Percentiles rank a stretch among this genome's conserved stretches.
Conservation (phyloP, 1,284 basidiomycete species). For the Bondarzewia mesenterica region DNA sequence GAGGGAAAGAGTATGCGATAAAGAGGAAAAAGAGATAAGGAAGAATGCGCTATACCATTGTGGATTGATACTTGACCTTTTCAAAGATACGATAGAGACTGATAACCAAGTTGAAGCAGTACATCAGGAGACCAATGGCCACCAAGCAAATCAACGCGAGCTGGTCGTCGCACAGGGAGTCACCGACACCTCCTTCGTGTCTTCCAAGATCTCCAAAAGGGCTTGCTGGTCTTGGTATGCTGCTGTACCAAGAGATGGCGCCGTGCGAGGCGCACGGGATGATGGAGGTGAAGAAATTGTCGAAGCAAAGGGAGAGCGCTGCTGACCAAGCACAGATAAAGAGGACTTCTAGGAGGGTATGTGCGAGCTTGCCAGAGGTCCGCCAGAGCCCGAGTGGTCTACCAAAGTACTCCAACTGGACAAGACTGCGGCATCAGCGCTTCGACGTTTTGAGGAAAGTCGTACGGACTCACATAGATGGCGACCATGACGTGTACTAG, state of each 20-base stretch:
- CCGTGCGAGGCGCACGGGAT: slow-evolving; percentile 64
- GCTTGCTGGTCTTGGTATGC: slow-evolving; percentile 40
- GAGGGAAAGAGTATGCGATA: not conserved
- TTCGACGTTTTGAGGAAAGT: slow-evolving; percentile 3
- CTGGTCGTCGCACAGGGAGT: slow-evolving; percentile 61
- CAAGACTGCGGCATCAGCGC: slow-evolving; percentile 9
- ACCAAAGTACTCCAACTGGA: slow-evolving; percentile 84
- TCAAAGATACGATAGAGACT: slow-evolving; percentile 83
- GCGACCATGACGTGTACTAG: slow-evolving; percentile 81
- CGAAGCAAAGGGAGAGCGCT: slow-evolving; percentile 80
- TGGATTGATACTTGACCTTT: slow-evolving; percentile 64
- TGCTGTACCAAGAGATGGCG: slow-evolving; percentile 63
- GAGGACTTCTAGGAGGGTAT: slow-evolving; percentile 76
- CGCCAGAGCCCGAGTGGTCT: slow-evolving; percentile 85
- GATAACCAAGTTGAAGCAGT: slow-evolving; percentile 76
- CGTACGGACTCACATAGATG: slow-evolving; percentile 64
- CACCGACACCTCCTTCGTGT: slow-evolving; percentile 39
- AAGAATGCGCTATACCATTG: not conserved
- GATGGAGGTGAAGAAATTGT: slow-evolving; percentile 86
- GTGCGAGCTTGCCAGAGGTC: slow-evolving; percentile 73
- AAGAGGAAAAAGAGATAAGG: not conserved
- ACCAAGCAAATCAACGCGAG: slow-evolving; percentile 69
- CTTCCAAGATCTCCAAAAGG: slow-evolving; percentile 29
- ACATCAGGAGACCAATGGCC: slow-evolving; percentile 65
- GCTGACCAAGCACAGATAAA: slow-evolving; percentile 92